Conservation (phyloP, 208 protist genomes). For the Acanthamoeba royreba region DNA sequence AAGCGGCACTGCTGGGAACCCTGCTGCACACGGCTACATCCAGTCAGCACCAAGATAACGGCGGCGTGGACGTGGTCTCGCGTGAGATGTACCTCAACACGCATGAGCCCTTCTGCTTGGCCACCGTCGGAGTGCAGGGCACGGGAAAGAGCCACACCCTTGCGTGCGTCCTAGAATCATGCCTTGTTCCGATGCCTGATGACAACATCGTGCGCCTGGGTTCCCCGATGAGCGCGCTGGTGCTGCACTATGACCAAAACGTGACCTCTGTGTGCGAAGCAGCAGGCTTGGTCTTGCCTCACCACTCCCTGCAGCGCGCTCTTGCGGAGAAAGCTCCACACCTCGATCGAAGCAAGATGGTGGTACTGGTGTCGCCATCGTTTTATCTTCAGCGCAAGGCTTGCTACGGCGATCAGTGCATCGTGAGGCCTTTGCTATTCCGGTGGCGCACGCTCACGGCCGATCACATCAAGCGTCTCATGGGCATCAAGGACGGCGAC, state of each 20-base stretch:
- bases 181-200: neutral
- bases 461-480: constrained; percentile 42
- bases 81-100: constrained; percentile 34
- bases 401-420: constrained; percentile 37
- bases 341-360: neutral
- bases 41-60: neutral
- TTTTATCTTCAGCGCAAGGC: constrained; percentile 21
- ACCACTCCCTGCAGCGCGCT: neutral
- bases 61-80: neutral
- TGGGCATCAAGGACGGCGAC: constrained; percentile 44
- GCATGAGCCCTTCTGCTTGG: constrained; percentile 51
- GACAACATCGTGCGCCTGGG: neutral
- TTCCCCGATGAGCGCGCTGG: constrained; percentile 29
- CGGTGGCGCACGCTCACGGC: constrained; percentile 40
- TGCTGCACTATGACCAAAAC: constrained; percentile 52
- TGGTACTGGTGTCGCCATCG: constrained; percentile 28
- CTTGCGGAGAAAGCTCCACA: neutral
- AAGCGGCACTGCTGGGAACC: neutral
- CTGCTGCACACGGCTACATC: neutral
- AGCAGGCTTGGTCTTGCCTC: neutral
- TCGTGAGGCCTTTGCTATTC: constrained; percentile 39
- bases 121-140: constrained; percentile 42
- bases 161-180: constrained; percentile 30
- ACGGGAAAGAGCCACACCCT: constrained; percentile 42
- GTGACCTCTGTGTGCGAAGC: constrained; percentile 36